phyloP scores from a whole-genome alignment of 257 asterid genomes.

The Lantana camara region DNA sequence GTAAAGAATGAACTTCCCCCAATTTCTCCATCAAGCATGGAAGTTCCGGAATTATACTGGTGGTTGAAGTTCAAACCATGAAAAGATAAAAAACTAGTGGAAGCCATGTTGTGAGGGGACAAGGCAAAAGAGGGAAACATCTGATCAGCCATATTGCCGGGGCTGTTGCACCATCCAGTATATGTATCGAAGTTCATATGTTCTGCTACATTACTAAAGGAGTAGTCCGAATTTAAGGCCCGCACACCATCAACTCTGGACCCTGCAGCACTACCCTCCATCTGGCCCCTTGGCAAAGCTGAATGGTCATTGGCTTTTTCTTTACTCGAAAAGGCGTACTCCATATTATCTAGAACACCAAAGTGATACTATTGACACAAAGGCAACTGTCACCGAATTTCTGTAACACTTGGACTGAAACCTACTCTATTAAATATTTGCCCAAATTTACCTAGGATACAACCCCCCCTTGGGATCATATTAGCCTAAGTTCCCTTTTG shows the following conservation, averaged over 20 bases:
- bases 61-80: slow-evolving; percentile 54
- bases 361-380: neutral
- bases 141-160: slow-evolving; percentile 53
- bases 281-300: slow-evolving; percentile 39
- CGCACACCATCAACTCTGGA: slow-evolving; percentile 39
- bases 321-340: slow-evolving; percentile 38
- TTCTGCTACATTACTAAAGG: slow-evolving; percentile 45
- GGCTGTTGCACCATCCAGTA: slow-evolving; percentile 72
- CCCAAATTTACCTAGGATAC: slow-evolving; percentile 9
- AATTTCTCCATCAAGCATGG: slow-evolving; percentile 36
- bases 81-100: slow-evolving; percentile 41
- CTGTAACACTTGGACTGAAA: slow-evolving; percentile 15
- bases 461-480: slow-evolving; percentile 21
- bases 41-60: slow-evolving; percentile 35
- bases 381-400: slow-evolving; percentile 20
- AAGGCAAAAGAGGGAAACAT: slow-evolving; percentile 52
- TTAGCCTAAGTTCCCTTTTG: slow-evolving; percentile 12
- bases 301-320: slow-evolving; percentile 39
- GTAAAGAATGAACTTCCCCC: slow-evolving; percentile 29
- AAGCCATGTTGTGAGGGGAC: slow-evolving; percentile 40
- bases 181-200: slow-evolving; percentile 58
- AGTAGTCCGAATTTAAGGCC: slow-evolving; percentile 46
- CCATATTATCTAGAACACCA: slow-evolving; percentile 38
- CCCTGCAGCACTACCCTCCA: slow-evolving; percentile 41
- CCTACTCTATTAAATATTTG: slow-evolving; percentile 17